A percentile compares a stretch with the other conserved stretches of the same genome.
Conservation (phyloP, 371 early-diverging fungal species). For the Circinella umbellata region DNA sequence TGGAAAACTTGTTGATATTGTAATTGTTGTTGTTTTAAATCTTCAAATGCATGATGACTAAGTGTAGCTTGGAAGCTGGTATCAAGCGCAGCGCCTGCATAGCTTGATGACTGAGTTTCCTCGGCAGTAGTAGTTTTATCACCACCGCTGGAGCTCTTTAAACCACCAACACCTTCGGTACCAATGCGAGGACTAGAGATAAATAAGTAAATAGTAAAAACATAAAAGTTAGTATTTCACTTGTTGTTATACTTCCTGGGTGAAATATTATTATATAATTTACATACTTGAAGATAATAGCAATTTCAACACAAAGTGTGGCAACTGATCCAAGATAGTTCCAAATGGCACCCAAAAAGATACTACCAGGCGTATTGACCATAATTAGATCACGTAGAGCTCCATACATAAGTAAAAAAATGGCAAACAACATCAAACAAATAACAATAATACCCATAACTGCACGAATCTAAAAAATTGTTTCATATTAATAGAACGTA, state of each 20-base stretch:
- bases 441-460: slow-evolving; percentile 25
- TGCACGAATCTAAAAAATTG: slow-evolving; percentile 21
- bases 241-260: background rate
- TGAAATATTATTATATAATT: background rate
- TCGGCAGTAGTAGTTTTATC: slow-evolving; percentile 11
- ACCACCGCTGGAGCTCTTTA: slow-evolving; percentile 23
- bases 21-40: slow-evolving; percentile 24
- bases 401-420: slow-evolving; percentile 31
- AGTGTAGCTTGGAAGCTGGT: slow-evolving; percentile 19
- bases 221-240: background rate
- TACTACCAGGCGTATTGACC: slow-evolving; percentile 21
- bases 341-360: slow-evolving; percentile 32
- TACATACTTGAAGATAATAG: slow-evolving; percentile 36
- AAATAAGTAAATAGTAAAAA: background rate
- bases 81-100: slow-evolving; percentile 5
- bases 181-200: slow-evolving; percentile 16
- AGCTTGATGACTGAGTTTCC: slow-evolving; percentile 20
- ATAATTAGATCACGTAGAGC: slow-evolving; percentile 27
- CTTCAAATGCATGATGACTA: slow-evolving; percentile 21
- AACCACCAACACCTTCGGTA: slow-evolving; percentile 7
- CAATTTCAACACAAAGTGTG: slow-evolving; percentile 28
- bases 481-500: background rate
- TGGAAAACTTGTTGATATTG: slow-evolving; percentile 29
- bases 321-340: slow-evolving; percentile 26
- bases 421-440: slow-evolving; percentile 31